Conservation (phyloP, 1,284 basidiomycete species). For the Salmacisia buchloeana region DNA sequence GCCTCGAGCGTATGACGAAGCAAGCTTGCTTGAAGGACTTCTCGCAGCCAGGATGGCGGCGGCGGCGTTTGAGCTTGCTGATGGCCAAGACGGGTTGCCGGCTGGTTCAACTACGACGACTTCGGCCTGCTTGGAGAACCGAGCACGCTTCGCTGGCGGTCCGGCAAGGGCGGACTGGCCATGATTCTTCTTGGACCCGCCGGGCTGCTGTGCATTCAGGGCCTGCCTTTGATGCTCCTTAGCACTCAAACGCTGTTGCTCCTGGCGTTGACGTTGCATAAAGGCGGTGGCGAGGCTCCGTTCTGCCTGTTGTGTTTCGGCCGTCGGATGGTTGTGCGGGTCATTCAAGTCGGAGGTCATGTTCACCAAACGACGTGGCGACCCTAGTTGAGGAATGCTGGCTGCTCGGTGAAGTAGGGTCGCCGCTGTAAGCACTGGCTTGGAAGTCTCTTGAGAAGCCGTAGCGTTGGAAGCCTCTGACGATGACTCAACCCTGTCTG, state of each 20-base stretch:
- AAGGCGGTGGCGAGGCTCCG: background rate
- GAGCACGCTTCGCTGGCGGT: background rate
- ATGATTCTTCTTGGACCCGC: too few species aligned
- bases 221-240: too few species aligned
- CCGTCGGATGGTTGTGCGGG: constrained; percentile 1
- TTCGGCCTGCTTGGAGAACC: background rate
- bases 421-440: background rate
- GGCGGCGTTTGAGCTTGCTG: background rate
- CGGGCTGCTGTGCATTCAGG: too few species aligned
- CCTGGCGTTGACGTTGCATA: background rate
- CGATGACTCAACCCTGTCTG: background rate
- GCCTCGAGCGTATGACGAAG: constrained; percentile 1
- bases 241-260: too few species aligned
- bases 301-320: background rate
- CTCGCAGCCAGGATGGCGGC: background rate
- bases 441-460: too few species aligned
- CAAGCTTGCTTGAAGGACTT: background rate
- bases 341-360: background rate
- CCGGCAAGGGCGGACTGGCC: too few species aligned
- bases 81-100: background rate
- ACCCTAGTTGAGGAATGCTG: constrained; percentile 5
- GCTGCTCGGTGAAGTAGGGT: constrained; percentile 4
- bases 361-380: background rate
- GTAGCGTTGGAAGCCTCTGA: too few species aligned
- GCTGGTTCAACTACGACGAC: too few species aligned